Base-by-base conservation (phyloP, 2,329 filamentous ascomycete genomes). In the Macrophomina tecta region DNA sequence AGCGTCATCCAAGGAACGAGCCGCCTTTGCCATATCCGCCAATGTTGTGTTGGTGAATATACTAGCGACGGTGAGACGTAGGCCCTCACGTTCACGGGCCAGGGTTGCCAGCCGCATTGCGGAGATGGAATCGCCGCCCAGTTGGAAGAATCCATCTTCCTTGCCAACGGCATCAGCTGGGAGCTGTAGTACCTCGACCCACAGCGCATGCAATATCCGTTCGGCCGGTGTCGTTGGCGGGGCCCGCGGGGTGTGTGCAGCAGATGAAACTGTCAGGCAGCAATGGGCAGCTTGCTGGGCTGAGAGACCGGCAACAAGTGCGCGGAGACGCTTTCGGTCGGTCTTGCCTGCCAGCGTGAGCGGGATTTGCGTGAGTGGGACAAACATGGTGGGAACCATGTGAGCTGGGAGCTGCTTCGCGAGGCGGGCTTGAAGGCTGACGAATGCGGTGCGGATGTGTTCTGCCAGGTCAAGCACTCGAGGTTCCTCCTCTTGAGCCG, bases 351-450 rank as follows among this genome's bases (percentile, higher is more conserved):
- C 78, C 3, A 72, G 73, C 5, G 74, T 74, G 46, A 75, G 71
- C 0, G 78, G 79, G 16, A 81, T 70, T 48, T 72, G 73, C 30
- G 69, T 70, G 4, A 81, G 60, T 0, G 77, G 77, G 49, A 81
- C 76, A 64, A 78, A 80, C 1, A 77, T 69, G 14, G 74, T 74
- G 7, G 80, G 80, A 58, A 81, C 75, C 79, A 82, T 79, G 67
- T 76, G 76, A 36, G 72, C 69, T 0, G 79, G 78, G 18, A 71
- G 58, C 18, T 65, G 48, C 14, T 53, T 61, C 12, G 42, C 14
- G 9, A 62, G 32, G 42, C 28, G 14, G 8, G 6, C 36, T 38
- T 38, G 36, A 12, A 38, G 36, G 6, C 11, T 38, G 36, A 38
- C 36, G 36, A 38, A 38, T 4, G 36, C 6, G 11, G 11, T 38